Evolutionary conservation across 1,284 basidiomycete genomes (phyloP), one percentile per base, ranked within the genome.

Genomic region (Pyrrhoderma lamaoense): DNA sequence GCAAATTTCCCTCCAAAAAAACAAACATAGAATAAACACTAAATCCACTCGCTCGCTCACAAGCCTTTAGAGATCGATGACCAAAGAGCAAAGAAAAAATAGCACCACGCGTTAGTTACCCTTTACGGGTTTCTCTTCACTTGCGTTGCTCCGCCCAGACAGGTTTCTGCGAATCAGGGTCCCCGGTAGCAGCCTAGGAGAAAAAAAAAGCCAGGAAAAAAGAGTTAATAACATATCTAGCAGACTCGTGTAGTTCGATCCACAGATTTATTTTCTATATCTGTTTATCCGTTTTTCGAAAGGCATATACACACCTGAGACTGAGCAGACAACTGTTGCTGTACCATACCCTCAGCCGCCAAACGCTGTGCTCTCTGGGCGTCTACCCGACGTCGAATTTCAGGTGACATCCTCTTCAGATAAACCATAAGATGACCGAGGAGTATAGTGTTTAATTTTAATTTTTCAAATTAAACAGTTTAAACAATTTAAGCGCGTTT

Each of bases 341-440:
- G 49, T 2, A 42, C 49, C 3, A 52, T 54, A 31, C 43, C 42
- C 31, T 59, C 58, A 21, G 46, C 49, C 3, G 56, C 56, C 18
- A 56, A 35, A 3, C 58, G 45, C 22, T 54, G 52, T 31, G 47
- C 47, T 11, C 58, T 54, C 14, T 46, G 31, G 8, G 51, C 52
- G 25, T 59, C 58, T 11, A 59, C 58, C 46, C 54, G 51, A 13
- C 54, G 42, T 16, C 52, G 56, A 27, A 59, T 22, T n/a, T 57
- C 58, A 25, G 58, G 58, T n/a, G 58, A 53, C 49, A 59, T 57
- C 49, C 45, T 56, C 54, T 56, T 34, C 23, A 14, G 13, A 39
- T 45, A 18, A 16, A 31, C 7, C 9, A 27, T 36, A n/a, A n/a
- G 13, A 51, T 37, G 23, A 9, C 11, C 34, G 8, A 31, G 4